phyloP scores from a whole-genome alignment of 1,284 basidiomycete species.

The Athelia psychrophila region DNA sequence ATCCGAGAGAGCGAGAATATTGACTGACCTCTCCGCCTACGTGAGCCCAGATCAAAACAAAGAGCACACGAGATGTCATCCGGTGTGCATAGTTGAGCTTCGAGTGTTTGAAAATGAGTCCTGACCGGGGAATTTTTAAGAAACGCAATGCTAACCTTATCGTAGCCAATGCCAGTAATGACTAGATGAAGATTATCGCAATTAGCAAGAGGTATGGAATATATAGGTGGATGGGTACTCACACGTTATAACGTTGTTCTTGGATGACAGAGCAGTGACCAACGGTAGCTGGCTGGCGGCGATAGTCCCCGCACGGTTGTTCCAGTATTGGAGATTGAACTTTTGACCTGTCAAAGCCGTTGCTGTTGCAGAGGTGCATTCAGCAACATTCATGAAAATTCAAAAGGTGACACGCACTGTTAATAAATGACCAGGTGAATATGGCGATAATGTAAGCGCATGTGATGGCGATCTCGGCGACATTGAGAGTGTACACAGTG shows the following conservation, averaged over 20 bases:
- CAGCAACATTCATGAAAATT: neutral
- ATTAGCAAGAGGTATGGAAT: neutral
- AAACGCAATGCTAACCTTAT: conserved; percentile 39
- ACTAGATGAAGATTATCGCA: conserved; percentile 28
- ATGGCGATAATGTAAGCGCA: conserved; percentile 42
- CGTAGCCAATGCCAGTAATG: conserved; percentile 56
- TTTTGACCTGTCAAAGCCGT: conserved; percentile 30
- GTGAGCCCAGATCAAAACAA: conserved; percentile 51
- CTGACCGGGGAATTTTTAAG: neutral
- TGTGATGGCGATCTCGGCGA: conserved; percentile 45
- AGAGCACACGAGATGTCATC: conserved; percentile 44
- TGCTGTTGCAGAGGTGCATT: conserved; percentile 27
- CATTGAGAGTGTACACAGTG: conserved; percentile 39
- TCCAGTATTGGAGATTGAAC: conserved; percentile 39
- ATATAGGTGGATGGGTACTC: conserved; percentile 14
- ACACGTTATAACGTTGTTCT: conserved; percentile 64
- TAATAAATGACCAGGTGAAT: conserved; percentile 45
- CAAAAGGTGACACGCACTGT: conserved; percentile 34
- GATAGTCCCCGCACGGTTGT: conserved; percentile 46
- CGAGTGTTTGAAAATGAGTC: neutral
- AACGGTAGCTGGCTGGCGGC: conserved; percentile 57
- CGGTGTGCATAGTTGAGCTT: conserved; percentile 54
- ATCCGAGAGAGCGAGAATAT: conserved; percentile 2
- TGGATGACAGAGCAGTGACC: conserved; percentile 60
- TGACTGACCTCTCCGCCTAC: conserved; percentile 37